A percentile compares a stretch with the other conserved stretches of the same genome.
Evolutionary conservation across 495 filamentous ascomycete genomes (phyloP).

Genomic region (Staphylotrichum longicolle): DNA sequence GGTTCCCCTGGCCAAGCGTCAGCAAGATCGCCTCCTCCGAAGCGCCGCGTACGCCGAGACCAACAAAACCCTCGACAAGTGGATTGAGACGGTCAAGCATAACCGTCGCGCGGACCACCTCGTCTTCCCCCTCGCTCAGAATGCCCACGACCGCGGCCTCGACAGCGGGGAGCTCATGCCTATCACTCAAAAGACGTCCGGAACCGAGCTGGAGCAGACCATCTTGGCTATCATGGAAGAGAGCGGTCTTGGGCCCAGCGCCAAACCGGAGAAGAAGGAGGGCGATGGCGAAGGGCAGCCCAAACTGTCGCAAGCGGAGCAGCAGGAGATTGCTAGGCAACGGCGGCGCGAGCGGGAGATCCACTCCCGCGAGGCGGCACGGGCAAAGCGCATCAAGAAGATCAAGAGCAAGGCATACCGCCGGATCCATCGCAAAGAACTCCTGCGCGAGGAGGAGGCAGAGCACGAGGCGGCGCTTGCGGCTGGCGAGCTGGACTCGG

Average conservation of each 20-base stretch:
- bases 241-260: slow-evolving; percentile 64
- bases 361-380: slow-evolving; percentile 84
- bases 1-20: slow-evolving; percentile 80
- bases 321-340: slow-evolving; percentile 69
- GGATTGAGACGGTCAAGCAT: slow-evolving; percentile 91
- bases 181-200: slow-evolving; percentile 54
- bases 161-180: slow-evolving; percentile 54
- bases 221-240: slow-evolving; percentile 87
- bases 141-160: slow-evolving; percentile 52
- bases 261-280: slow-evolving; percentile 48
- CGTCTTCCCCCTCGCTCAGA: slow-evolving; percentile 81
- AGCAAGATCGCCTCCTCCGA: slow-evolving; percentile 87
- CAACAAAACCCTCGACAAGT: slow-evolving; percentile 83
- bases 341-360: slow-evolving; percentile 78
- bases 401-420: slow-evolving; percentile 96
- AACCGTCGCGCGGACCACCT: slow-evolving; percentile 91
- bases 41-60: slow-evolving; percentile 83
- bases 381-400: slow-evolving; percentile 91
- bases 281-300: slow-evolving; percentile 67
- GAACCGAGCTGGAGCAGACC: slow-evolving; percentile 76
- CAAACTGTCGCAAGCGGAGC: slow-evolving; percentile 64
- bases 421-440: slow-evolving; percentile 85
- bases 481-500: slow-evolving; percentile 63
- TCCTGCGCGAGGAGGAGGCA: slow-evolving; percentile 67
- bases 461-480: slow-evolving; percentile 64